phyloP scores from a whole-genome alignment of 2,329 filamentous ascomycete species.

The Beauveria medogensis region DNA sequence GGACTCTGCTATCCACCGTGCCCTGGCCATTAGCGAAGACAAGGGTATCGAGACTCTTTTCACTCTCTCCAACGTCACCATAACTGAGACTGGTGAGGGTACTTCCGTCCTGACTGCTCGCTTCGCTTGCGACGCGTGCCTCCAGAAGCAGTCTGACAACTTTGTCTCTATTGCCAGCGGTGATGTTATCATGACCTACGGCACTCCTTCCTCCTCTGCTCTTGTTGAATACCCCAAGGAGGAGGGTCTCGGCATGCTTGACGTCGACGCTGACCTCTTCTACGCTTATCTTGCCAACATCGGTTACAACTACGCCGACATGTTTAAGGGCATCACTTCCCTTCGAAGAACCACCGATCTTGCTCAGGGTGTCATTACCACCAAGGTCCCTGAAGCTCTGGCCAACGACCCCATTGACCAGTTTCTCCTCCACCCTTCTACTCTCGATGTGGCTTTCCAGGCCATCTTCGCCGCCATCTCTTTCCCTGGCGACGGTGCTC shows the following conservation, averaged over 20 bases:
- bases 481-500: slow-evolving; percentile 24
- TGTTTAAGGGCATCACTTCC: slow-evolving; percentile 15
- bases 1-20: slow-evolving; percentile 13
- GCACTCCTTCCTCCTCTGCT: slow-evolving; percentile 10
- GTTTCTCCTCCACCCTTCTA: slow-evolving; percentile 25
- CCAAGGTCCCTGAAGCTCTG: slow-evolving; percentile 8
- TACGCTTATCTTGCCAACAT: slow-evolving; percentile 16
- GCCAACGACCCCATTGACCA: slow-evolving; percentile 3
- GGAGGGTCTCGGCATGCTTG: slow-evolving; percentile 8
- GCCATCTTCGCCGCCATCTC: slow-evolving; percentile 23
- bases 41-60: slow-evolving; percentile 13
- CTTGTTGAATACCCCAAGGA: slow-evolving; percentile 12
- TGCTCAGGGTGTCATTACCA: slow-evolving; percentile 13
- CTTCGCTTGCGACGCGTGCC: slow-evolving; percentile 5
- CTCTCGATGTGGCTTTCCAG: slow-evolving; percentile 29
- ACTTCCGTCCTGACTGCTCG: slow-evolving; percentile 6
- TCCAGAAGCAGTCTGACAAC: slow-evolving; percentile 8
- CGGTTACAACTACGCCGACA: slow-evolving; percentile 17
- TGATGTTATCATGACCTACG: slow-evolving; percentile 10
- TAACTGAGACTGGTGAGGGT: slow-evolving; percentile 3
- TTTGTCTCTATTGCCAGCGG: slow-evolving; percentile 12
- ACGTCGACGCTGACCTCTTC: slow-evolving; percentile 15
- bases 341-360: slow-evolving; percentile 11
- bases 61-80: slow-evolving; percentile 8
- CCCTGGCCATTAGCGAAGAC: slow-evolving; percentile 12